Conservation (phyloP, 768 basidiomycete genomes). For the Boletus huronensis region DNA sequence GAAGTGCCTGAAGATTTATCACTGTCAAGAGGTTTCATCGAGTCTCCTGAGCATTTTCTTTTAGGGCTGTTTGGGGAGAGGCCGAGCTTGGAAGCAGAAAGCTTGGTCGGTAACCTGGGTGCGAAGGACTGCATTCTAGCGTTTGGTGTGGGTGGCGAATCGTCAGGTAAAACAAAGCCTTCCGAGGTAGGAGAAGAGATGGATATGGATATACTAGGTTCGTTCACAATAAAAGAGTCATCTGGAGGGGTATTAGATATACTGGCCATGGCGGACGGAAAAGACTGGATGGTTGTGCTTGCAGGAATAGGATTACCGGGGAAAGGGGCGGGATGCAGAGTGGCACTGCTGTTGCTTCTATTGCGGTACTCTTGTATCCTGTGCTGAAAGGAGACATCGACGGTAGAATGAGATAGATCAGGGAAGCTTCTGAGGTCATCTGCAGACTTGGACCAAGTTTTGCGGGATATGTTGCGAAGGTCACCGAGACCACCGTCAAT, state of each 20-base stretch:
- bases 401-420: constrained; percentile 30
- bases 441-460: constrained; percentile 75
- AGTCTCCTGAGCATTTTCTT: constrained; percentile 47
- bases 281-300: constrained; percentile 40
- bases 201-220: constrained; percentile 44
- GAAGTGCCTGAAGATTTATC: constrained; percentile 13
- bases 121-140: constrained; percentile 68
- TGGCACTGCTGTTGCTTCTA: constrained; percentile 54
- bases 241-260: constrained; percentile 22
- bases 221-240: constrained; percentile 16
- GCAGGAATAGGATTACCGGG: constrained; percentile 23
- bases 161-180: constrained; percentile 30
- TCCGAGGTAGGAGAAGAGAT: constrained; percentile 44
- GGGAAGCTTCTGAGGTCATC: constrained; percentile 69
- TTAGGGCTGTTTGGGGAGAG: constrained; percentile 50
- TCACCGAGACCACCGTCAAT: constrained; percentile 51
- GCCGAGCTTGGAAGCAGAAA: constrained; percentile 50
- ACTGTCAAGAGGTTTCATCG: constrained; percentile 32
- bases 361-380: constrained; percentile 64
- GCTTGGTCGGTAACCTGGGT: constrained; percentile 66
- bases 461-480: constrained; percentile 64
- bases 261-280: constrained; percentile 34
- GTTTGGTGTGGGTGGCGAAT: constrained; percentile 45
- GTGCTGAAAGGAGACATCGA: constrained; percentile 53
- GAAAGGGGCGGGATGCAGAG: constrained; percentile 39